Evolutionary conservation across 495 filamentous ascomycete species (phyloP).

Genomic region (Penicillium pancosmium): DNA sequence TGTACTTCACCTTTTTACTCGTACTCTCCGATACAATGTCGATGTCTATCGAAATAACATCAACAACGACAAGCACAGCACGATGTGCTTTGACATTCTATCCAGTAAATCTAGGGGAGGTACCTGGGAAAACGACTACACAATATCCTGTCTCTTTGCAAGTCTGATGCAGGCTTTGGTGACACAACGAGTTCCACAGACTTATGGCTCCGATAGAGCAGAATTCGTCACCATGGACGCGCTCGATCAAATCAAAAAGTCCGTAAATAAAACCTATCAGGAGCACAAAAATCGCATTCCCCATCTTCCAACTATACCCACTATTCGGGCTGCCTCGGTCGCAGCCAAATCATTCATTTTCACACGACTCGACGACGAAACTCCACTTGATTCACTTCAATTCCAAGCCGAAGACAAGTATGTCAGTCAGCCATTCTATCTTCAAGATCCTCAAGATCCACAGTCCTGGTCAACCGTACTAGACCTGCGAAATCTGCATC

Average conservation of each 20-base stretch:
- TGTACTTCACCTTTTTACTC: slow-evolving; percentile 14
- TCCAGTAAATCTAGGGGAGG: background rate
- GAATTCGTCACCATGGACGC: slow-evolving; percentile 11
- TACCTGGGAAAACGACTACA: slow-evolving; percentile 12
- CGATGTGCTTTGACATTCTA: slow-evolving; percentile 18
- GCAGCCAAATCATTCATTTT: slow-evolving; percentile 6
- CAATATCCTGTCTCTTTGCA: slow-evolving; percentile 14
- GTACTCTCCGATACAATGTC: slow-evolving; percentile 1
- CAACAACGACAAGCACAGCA: slow-evolving; percentile 1
- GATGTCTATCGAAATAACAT: background rate
- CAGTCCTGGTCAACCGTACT: slow-evolving; percentile 7
- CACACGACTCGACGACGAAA: background rate
- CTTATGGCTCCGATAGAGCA: background rate
- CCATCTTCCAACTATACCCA: background rate
- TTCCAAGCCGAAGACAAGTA: slow-evolving; percentile 3
- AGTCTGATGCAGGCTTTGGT: slow-evolving; percentile 16
- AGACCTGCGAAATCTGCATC: slow-evolving; percentile 12
- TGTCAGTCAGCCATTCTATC: slow-evolving; percentile 8
- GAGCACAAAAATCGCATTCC: background rate
- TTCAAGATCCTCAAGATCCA: slow-evolving; percentile 5
- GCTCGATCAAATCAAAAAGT: background rate
- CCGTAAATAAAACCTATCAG: background rate
- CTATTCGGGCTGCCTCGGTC: slow-evolving; percentile 1
- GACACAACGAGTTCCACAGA: slow-evolving; percentile 8
- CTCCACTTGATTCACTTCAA: background rate